These are phyloP conservation scores for Grigorovia humatica DNA, from an alignment of 805 yeast species.

Conservation along the genomic window DNA sequence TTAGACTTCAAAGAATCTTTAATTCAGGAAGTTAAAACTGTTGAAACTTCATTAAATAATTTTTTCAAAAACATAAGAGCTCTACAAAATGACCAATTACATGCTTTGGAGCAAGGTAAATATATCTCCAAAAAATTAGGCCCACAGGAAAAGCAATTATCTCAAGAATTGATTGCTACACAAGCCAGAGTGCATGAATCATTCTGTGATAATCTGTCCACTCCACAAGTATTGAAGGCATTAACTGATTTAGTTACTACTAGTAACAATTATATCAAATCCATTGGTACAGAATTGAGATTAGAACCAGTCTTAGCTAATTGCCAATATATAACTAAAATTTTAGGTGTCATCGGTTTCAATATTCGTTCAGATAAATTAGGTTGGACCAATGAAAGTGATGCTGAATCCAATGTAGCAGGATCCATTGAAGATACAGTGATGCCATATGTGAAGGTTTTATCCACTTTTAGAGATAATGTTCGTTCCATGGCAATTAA, in stretches of 20 bases:
- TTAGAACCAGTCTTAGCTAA: conserved; percentile 58
- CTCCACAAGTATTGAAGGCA: conserved; percentile 61
- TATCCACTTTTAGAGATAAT: conserved; percentile 72
- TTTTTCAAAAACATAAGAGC: conserved; percentile 87
- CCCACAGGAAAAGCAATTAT: conserved; percentile 43
- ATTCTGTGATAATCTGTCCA: conserved; percentile 80
- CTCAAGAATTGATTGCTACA: conserved; percentile 38
- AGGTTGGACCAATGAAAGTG: conserved; percentile 62
- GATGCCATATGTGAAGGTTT: conserved; percentile 69
- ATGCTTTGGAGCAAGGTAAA: conserved; percentile 29
- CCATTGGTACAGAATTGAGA: conserved; percentile 41
- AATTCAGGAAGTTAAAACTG: conserved; percentile 62
- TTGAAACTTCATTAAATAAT: conserved; percentile 66
- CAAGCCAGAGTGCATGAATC: conserved; percentile 59
- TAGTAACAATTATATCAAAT: conserved; percentile 60
- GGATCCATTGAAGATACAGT: conserved; percentile 50
- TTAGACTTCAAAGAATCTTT: conserved; percentile 83
- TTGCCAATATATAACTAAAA: conserved; percentile 60
- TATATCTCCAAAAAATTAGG: conserved; percentile 54
- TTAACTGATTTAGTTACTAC: conserved; percentile 60
- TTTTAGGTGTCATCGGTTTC: conserved; percentile 67
- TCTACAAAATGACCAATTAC: conserved; percentile 53
- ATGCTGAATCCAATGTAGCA: conserved; percentile 14
- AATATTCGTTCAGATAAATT: conserved; percentile 54
- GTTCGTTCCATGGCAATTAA: conserved; percentile 68